phyloP scores from a whole-genome alignment of 2,329 filamentous ascomycete species.

The Sporothrix phasma region DNA sequence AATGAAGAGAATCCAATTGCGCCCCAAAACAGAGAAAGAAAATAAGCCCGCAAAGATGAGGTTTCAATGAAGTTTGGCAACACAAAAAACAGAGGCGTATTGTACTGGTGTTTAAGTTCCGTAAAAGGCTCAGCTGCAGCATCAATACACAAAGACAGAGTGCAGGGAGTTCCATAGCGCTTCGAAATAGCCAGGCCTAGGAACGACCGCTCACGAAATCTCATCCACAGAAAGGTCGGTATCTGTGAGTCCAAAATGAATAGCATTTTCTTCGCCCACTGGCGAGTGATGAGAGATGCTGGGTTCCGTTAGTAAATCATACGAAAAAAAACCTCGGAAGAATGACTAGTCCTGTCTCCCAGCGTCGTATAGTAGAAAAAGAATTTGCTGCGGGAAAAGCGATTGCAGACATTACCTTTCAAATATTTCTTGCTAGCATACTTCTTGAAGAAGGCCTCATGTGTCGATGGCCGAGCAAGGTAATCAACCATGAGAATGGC shows the following conservation, averaged over 20 bases:
- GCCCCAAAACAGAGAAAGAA: background rate
- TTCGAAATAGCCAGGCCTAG: too few species aligned
- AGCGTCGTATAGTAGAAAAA: background rate
- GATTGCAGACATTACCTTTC: slow-evolving; percentile 57
- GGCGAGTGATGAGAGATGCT: slow-evolving; percentile 86
- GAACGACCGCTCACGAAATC: slow-evolving; percentile 23
- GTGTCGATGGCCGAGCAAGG: slow-evolving; percentile 75
- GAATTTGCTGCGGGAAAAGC: background rate
- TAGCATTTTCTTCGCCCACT: slow-evolving; percentile 83
- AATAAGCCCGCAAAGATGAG: background rate
- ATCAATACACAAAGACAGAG: too few species aligned
- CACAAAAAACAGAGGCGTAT: background rate
- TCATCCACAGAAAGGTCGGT: slow-evolving; percentile 42
- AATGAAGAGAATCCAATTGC: background rate
- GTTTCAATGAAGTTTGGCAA: background rate
- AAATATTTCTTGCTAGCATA: slow-evolving; percentile 99
- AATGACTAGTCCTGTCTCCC: background rate
- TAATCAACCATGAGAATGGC: slow-evolving; percentile 96
- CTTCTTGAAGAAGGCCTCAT: slow-evolving; percentile 99
- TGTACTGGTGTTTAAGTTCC: background rate
- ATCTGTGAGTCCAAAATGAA: slow-evolving; percentile 44
- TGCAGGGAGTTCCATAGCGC: too few species aligned
- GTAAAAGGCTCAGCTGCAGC: background rate
- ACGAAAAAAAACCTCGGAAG: background rate
- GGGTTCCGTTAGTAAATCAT: background rate